These are phyloP conservation scores for Phallus indusiatus DNA, from an alignment of 768 basidiomycete species.

Conservation along the genomic window DNA sequence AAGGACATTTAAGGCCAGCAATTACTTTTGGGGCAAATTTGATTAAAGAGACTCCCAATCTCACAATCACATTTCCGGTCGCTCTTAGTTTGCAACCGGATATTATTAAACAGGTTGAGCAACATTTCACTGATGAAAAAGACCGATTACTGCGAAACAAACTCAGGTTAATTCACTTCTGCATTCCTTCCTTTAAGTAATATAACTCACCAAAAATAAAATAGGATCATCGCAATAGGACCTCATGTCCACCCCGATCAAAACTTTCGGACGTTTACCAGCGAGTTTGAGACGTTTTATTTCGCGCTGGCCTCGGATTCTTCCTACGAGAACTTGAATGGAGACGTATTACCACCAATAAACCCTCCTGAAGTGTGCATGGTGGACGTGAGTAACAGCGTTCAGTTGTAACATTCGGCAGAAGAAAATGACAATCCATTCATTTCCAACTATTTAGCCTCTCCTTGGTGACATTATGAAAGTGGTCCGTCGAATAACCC, in stretches of 20 bases:
- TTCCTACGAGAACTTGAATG: background rate
- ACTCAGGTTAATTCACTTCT: background rate
- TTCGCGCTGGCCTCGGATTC: background rate
- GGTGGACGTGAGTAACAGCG: background rate
- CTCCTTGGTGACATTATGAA: background rate
- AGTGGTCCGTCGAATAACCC: background rate
- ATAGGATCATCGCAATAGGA: background rate
- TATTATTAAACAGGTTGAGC: background rate
- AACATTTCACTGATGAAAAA: background rate
- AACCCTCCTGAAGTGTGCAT: background rate
- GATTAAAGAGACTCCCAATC: background rate
- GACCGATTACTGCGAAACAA: background rate
- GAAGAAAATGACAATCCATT: background rate
- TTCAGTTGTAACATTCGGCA: background rate
- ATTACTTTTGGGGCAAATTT: background rate
- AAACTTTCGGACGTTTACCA: background rate
- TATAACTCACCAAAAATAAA: background rate
- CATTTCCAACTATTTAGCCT: background rate
- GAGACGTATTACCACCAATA: background rate
- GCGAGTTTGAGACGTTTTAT: background rate
- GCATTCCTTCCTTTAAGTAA: background rate
- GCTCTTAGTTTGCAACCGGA: background rate
- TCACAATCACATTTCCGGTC: background rate
- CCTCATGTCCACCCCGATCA: background rate
- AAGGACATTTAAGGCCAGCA: slow-evolving; percentile 1